Conservation (phyloP, 352 stramenopile species). For the Pythium vanterpoolii region DNA sequence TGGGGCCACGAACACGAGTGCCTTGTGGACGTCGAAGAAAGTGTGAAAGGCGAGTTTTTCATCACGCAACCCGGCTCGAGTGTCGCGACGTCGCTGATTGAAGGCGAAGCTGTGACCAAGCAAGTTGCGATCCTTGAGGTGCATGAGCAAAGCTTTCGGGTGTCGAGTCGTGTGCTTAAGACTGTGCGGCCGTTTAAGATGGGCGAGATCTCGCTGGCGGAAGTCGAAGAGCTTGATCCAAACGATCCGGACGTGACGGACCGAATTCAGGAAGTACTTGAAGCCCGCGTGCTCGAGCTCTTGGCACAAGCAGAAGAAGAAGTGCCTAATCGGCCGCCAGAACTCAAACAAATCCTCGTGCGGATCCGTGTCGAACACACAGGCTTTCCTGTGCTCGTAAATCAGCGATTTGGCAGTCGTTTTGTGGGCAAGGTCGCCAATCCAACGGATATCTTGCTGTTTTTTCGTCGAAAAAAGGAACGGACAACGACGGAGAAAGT, state of each 20-base stretch:
- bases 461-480: conserved; percentile 68
- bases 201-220: conserved; percentile 85
- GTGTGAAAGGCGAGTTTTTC: conserved; percentile 94
- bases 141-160: conserved; percentile 84
- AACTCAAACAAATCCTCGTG: conserved; percentile 69
- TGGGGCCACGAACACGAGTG: conserved; percentile 99
- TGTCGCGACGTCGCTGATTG: conserved; percentile 94
- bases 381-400: conserved; percentile 85
- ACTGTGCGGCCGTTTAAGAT: conserved; percentile 94
- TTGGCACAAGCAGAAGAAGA: conserved; percentile 58
- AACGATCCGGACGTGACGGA: conserved; percentile 86
- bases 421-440: conserved; percentile 88
- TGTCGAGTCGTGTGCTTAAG: conserved; percentile 79
- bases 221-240: conserved; percentile 87
- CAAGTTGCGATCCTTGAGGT: conserved; percentile 90
- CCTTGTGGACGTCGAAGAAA: conserved; percentile 92
- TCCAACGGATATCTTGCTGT: conserved; percentile 86
- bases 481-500: conserved; percentile 28
- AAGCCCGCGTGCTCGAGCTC: conserved; percentile 63
- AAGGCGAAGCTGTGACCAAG: conserved; percentile 85
- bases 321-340: conserved; percentile 15
- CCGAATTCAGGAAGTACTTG: conserved; percentile 65
- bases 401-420: conserved; percentile 82
- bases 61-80: conserved; percentile 96
- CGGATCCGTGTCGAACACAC: conserved; percentile 86